Conservation (phyloP, 2,329 filamentous ascomycete species). For the Tolypocladium album region DNA sequence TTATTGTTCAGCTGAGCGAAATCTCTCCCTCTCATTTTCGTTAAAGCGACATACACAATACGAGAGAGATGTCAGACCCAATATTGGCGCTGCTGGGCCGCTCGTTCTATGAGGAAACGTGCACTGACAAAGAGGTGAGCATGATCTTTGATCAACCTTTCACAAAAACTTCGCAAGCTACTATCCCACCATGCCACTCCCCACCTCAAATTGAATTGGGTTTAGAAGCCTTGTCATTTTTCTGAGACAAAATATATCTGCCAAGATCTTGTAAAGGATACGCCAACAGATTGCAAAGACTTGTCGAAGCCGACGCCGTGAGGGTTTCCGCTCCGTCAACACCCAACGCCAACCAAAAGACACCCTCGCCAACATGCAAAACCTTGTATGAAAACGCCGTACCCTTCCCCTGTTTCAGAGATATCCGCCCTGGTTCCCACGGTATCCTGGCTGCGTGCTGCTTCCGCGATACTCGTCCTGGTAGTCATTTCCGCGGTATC, state of each 20-base stretch:
- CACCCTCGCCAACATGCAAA: not conserved
- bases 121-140: too few relatives aligned
- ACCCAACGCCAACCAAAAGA: not conserved
- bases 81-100: too few relatives aligned
- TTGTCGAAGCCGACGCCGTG: not conserved
- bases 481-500: not conserved
- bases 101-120: too few relatives aligned
- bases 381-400: too few relatives aligned
- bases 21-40: too few relatives aligned
- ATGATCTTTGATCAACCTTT: too few relatives aligned
- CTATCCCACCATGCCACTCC: too few relatives aligned
- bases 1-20: too few relatives aligned
- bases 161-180: too few relatives aligned
- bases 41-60: too few relatives aligned
- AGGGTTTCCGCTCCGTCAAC: not conserved
- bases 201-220: not conserved
- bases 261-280: not conserved
- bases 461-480: not conserved
- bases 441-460: not conserved
- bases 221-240: not conserved
- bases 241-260: not conserved
- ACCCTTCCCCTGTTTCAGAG: not conserved
- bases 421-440: not conserved
- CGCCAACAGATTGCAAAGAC: not conserved
- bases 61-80: too few relatives aligned